Conservation (phyloP, 257 asterid species). For the Asclepias syriaca region DNA sequence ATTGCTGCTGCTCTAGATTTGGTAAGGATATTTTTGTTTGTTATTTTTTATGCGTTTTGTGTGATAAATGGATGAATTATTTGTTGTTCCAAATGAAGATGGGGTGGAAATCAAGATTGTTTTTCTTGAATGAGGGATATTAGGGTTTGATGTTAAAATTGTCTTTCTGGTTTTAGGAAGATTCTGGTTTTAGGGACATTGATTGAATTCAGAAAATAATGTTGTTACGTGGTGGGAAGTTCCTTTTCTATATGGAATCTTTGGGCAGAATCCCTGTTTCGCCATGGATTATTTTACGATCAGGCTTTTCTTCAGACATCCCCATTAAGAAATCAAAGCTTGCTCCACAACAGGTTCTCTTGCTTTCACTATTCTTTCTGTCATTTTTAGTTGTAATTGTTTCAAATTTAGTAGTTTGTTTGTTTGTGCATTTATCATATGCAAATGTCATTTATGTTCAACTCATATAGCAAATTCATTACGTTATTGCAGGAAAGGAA, state of each 20-base stretch:
- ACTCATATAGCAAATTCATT: background rate
- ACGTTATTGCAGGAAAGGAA: constrained; percentile 65
- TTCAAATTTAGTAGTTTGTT: background rate
- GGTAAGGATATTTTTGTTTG: too few relatives aligned
- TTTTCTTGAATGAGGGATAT: too few relatives aligned
- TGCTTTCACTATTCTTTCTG: background rate
- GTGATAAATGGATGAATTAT: too few relatives aligned
- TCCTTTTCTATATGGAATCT: constrained; percentile 14
- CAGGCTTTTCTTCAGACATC: constrained; percentile 49
- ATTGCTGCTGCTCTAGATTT: too few relatives aligned
- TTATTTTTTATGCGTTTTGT: too few relatives aligned
- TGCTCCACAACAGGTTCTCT: constrained; percentile 74
- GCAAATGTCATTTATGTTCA: background rate
- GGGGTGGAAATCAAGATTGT: too few relatives aligned
- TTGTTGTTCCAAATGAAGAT: too few relatives aligned
- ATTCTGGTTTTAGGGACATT: background rate
- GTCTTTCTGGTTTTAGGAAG: too few relatives aligned
- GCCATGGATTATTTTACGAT: constrained; percentile 33
- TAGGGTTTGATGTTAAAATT: too few relatives aligned
- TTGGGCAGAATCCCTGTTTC: constrained; percentile 29
- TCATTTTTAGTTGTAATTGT: background rate
- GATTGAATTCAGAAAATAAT: background rate
- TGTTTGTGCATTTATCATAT: background rate
- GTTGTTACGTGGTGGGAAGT: constrained; percentile 14
- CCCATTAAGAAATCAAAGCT: constrained; percentile 41